Percentiles rank a stretch among this genome's conserved stretches.
Evolutionary conservation across 73 alveolate genomes (phyloP).

Genomic region (Tetrahymena elliotti): DNA sequence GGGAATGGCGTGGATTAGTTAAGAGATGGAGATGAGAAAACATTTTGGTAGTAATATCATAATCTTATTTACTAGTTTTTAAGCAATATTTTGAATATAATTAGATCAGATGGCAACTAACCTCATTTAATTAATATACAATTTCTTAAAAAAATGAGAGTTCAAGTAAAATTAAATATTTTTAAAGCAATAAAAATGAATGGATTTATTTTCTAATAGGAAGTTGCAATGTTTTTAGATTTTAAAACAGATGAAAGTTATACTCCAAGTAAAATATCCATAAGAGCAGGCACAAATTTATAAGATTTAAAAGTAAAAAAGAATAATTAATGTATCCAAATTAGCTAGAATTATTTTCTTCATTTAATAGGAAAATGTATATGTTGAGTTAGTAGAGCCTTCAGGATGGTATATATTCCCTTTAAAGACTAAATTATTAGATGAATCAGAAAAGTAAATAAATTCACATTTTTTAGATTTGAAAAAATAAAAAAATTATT

Average conservation of each 20-base stretch:
- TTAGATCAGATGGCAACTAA: constrained; percentile 87
- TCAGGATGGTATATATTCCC: constrained; percentile 93
- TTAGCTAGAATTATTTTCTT: background rate
- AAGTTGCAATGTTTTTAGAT: constrained; percentile 87
- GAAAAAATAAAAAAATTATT: background rate
- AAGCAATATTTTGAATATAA: background rate
- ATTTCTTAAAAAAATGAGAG: constrained; percentile 87
- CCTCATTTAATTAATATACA: constrained; percentile 95
- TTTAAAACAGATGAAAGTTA: constrained; percentile 97
- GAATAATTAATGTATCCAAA: background rate
- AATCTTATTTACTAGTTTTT: background rate
- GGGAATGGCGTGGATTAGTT: constrained; percentile 98
- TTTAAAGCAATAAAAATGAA: background rate
- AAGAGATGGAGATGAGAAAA: constrained; percentile 86
- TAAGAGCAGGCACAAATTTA: constrained; percentile 91
- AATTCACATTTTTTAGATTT: no score
- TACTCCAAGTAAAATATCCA: constrained; percentile 90
- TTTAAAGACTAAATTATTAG: constrained; percentile 24
- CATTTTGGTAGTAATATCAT: constrained; percentile 86
- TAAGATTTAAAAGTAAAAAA: constrained; percentile 65
- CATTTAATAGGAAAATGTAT: constrained; percentile 61
- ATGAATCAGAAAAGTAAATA: constrained; percentile 26
- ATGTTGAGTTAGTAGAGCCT: constrained; percentile 94
- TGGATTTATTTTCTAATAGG: no score
- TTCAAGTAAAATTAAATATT: background rate